Evolutionary conservation across 83 land plant species (phyloP).

Genomic region (Isoetes engelmannii): DNA sequence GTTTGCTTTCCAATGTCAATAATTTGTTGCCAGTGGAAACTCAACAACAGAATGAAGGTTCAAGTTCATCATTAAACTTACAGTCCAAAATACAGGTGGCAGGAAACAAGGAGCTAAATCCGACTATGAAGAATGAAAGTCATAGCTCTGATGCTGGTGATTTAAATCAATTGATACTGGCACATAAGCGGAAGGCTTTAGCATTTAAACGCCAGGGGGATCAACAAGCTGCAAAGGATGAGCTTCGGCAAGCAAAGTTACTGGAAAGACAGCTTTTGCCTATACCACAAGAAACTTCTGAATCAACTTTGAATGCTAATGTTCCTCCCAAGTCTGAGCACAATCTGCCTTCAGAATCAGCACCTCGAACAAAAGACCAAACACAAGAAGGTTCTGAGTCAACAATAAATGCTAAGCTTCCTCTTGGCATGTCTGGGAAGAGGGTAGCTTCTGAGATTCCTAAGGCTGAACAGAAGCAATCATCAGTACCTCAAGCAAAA

Average conservation of each 20-base stretch:
- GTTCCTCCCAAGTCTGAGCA: not conserved
- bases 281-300: not conserved
- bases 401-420: not conserved
- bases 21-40: too few species aligned
- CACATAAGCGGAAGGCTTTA: conserved; percentile 61
- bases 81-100: too few species aligned
- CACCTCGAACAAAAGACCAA: not conserved
- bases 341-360: too few species aligned
- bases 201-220: conserved; percentile 73
- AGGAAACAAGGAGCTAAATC: too few species aligned
- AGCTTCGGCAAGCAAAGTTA: conserved; percentile 70
- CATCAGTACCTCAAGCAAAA: conserved; percentile 22
- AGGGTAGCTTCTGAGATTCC: conserved; percentile 1
- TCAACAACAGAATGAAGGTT: too few species aligned
- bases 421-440: too few species aligned
- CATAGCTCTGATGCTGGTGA: conserved; percentile 7
- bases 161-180: conserved; percentile 44
- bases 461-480: conserved; percentile 12
- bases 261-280: conserved; percentile 53
- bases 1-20: too few species aligned
- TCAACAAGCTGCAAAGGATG: conserved; percentile 74
- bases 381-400: not conserved
- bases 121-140: too few species aligned
- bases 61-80: too few species aligned
- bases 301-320: not conserved